Base-by-base conservation (phyloP, 345 rosid species). In the Eucalyptus fibrosa region DNA sequence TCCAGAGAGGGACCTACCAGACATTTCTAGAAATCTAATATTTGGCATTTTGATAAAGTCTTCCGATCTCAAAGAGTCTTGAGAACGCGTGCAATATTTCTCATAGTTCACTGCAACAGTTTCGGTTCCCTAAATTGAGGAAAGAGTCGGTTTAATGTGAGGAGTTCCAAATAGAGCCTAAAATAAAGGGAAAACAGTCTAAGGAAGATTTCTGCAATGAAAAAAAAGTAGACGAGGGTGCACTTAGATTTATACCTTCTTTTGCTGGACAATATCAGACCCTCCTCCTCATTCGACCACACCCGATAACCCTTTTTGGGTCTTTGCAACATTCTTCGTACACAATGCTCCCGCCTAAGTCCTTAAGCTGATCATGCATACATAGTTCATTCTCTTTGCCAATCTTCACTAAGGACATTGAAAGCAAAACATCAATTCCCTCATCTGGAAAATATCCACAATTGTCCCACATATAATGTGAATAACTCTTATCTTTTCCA, bases 71-170 rank as follows among this genome's bases (percentile, higher is more conserved):
- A 28, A 17, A 24, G 26, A 0, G 18, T 7, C 59, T 53, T 3
- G 9, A 1, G 4, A 3, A 7, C 0, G 9, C 9, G 0, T 1
- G 1, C 0, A 7, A 44, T 7, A 7, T 2, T 3, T 4, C 37
- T 1, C 4, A 37, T 37, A 37, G 4, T 4, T 37, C 42, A 6
- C 80, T 16, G 80, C 40, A 32, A 9, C 4, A 34, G 81, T 69
- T 69, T 9, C 24, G 7, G 7, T 69, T 34, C 81, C 81, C 81
- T 67, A 69, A 17, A 65, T 69, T 32, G 23, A 69, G 42, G 42
- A 32, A 67, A 67, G 42, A 67, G 23, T 67, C 12, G 7, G 23
- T 32, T 67, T 3, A 69, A 69, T 3, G 12, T 17, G 42, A 67
- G 42, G 1, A 67, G 12, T 32, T 32, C 47, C 47, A 45, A 9